Conservation (phyloP, 108 stramenopile genomes). For the Skeletonema tropicum region DNA sequence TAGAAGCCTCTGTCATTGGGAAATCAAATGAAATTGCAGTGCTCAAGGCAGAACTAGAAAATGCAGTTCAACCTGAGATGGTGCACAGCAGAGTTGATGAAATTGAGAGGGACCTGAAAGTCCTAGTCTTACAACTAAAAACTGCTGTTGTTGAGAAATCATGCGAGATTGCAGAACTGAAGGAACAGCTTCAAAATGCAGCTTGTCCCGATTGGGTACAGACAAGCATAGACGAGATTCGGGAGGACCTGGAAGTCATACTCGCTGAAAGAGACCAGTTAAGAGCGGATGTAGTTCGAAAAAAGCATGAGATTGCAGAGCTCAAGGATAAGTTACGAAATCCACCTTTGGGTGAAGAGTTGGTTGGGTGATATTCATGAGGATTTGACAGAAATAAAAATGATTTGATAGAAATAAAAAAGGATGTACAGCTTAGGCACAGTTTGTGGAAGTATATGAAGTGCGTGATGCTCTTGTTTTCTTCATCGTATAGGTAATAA, state of each 20-base stretch:
- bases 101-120: not conserved
- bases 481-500: too few species aligned
- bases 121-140: not conserved
- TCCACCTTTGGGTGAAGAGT: not conserved
- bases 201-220: not conserved
- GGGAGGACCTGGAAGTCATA: not conserved
- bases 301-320: not conserved
- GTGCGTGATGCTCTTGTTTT: not conserved
- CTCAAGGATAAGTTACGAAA: not conserved
- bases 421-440: not conserved
- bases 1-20: not conserved
- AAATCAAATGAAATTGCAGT: not conserved
- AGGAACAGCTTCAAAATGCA: not conserved
- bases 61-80: not conserved
- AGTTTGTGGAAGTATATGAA: not conserved
- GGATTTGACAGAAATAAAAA: not conserved
- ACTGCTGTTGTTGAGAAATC: not conserved
- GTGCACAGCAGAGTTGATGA: not conserved
- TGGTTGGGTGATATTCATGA: not conserved
- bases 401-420: not conserved
- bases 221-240: not conserved
- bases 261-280: not conserved
- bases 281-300: not conserved
- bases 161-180: not conserved
- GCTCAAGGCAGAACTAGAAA: not conserved